Conservation (phyloP, 345 rosid species). For the Erysimum cheiranthoides region DNA sequence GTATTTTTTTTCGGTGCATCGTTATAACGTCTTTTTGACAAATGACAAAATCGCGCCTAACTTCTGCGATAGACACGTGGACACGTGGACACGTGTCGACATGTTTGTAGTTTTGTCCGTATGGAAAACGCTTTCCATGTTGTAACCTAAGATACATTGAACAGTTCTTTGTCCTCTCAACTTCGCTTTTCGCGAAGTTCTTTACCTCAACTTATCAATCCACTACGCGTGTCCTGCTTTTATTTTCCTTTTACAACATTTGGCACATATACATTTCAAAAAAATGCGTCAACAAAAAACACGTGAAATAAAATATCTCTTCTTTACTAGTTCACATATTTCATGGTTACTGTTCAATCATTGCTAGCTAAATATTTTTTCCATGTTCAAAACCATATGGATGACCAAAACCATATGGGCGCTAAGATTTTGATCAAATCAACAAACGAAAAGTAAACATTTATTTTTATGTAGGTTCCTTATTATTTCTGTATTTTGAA, state of each 20-base stretch:
- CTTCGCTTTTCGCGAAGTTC: conserved; percentile 22
- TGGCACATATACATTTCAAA: conserved; percentile 34
- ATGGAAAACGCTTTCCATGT: conserved; percentile 43
- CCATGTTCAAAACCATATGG: not conserved
- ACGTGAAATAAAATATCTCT: conserved; percentile 24
- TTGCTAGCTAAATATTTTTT: no score
- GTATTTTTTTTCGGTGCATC: conserved; percentile 19
- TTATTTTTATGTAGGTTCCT: not conserved
- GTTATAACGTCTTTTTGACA: conserved; percentile 42
- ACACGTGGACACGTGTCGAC: no score
- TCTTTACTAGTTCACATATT: conserved; percentile 3
- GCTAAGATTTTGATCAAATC: not conserved
- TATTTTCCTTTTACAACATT: conserved; percentile 12
- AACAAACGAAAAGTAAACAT: not conserved
- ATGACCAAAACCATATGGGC: not conserved
- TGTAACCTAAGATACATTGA: conserved; percentile 44
- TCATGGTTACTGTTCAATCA: conserved; percentile 23
- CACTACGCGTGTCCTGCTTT: conserved; percentile 19
- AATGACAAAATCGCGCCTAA: conserved; percentile 43
- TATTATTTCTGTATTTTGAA: no score
- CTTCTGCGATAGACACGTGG: conserved; percentile 41
- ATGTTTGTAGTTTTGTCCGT: conserved; percentile 34
- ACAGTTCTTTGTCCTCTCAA: conserved; percentile 42
- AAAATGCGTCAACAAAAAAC: conserved; percentile 35
- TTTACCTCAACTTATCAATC: conserved; percentile 7